Evolutionary conservation across 73 alveolate genomes (phyloP).

Genomic region (Paramecium pentaurelia): DNA sequence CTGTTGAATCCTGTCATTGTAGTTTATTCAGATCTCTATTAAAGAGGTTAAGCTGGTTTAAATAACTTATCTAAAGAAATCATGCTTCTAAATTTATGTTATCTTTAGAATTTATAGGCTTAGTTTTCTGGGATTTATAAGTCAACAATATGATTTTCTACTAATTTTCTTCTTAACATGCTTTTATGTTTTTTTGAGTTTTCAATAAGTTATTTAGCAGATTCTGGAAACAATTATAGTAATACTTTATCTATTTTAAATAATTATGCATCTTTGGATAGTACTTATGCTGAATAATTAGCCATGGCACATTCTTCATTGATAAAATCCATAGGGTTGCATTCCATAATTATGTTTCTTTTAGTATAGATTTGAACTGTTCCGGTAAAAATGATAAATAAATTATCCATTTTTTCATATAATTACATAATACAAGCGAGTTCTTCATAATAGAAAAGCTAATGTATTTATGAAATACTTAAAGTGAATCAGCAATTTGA

Average conservation of each 20-base stretch:
- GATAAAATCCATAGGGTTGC: neutral
- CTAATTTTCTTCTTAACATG: neutral
- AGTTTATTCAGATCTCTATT: neutral
- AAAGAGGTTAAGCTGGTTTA: neutral
- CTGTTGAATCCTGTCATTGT: neutral
- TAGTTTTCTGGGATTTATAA: neutral
- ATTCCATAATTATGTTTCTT: neutral
- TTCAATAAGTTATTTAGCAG: neutral
- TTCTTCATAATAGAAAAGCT: conserved; percentile 28
- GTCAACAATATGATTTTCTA: neutral
- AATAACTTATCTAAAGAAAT: neutral
- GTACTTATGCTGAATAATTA: neutral
- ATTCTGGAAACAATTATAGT: neutral
- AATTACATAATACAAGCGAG: neutral
- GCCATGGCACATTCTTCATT: conserved; percentile 6
- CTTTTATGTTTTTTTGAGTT: neutral
- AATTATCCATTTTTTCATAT: neutral
- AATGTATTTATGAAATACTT: neutral
- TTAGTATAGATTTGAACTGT: neutral
- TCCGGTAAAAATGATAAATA: neutral
- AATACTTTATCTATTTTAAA: neutral
- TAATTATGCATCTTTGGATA: neutral
- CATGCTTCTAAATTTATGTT: conserved; percentile 3
- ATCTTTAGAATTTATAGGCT: neutral
- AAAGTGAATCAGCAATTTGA: neutral